Conservation (phyloP, 176 grass and related monocot genomes). For the Hyparrhenia diplandra region DNA sequence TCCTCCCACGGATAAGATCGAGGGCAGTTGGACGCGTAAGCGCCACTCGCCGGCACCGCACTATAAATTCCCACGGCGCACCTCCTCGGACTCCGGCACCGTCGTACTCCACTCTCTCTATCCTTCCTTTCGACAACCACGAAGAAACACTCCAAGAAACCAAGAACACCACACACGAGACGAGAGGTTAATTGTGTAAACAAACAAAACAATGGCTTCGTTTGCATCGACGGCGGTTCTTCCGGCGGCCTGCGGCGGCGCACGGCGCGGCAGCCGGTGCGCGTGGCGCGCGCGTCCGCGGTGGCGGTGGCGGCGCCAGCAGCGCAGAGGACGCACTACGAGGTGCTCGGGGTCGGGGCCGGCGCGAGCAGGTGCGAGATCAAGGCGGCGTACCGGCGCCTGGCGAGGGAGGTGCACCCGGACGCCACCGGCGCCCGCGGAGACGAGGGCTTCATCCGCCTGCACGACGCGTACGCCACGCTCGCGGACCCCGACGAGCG, state of each 20-base stretch:
- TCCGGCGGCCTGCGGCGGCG: not conserved
- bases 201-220: not conserved
- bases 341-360: slow-evolving; percentile 49
- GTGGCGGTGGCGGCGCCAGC: not conserved
- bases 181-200: too few species aligned
- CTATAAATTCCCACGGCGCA: slow-evolving; percentile 13
- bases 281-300: not conserved
- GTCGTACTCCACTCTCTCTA: not conserved
- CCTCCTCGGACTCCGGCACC: not conserved
- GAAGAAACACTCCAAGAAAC: not conserved
- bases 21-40: not conserved
- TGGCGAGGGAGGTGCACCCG: slow-evolving; percentile 67
- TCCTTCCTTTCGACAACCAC: not conserved
- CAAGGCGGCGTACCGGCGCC: slow-evolving; percentile 62
- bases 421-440: slow-evolving; percentile 34
- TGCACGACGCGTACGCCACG: slow-evolving; percentile 69
- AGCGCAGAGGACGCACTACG: slow-evolving; percentile 49
- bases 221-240: not conserved
- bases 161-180: not conserved
- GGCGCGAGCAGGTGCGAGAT: slow-evolving; percentile 52
- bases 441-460: slow-evolving; percentile 55
- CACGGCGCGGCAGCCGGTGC: not conserved
- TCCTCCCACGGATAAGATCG: slow-evolving; percentile 26
- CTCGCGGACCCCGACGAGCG: slow-evolving; percentile 64
- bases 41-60: not conserved